Evolutionary conservation across 2,329 filamentous ascomycete genomes (phyloP).

Genomic region (Aureobasidium sp.): DNA sequence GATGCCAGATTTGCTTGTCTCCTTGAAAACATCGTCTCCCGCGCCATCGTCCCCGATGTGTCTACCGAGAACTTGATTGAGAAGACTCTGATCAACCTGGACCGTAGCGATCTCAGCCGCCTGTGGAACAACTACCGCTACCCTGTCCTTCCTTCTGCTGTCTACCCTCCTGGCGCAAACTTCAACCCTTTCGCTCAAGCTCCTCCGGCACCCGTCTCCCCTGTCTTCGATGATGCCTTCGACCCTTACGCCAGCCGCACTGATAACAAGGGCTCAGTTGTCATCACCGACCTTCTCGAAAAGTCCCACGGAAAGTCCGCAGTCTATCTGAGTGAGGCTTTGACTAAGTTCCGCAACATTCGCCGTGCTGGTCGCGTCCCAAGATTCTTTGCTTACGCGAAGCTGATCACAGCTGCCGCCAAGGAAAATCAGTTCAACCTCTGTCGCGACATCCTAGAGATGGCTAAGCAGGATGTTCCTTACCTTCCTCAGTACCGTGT

Average conservation of each 20-base stretch:
- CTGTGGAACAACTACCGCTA: conserved; percentile 54
- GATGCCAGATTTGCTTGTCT: conserved; percentile 54
- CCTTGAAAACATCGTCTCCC: conserved; percentile 48
- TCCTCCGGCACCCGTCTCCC: conserved; percentile 40
- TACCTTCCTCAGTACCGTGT: conserved; percentile 74
- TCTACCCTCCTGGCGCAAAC: conserved; percentile 37
- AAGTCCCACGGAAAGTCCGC: conserved; percentile 65
- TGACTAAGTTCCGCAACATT: conserved; percentile 84
- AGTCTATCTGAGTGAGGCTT: conserved; percentile 63
- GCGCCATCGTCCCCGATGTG: conserved; percentile 45
- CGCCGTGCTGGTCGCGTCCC: conserved; percentile 85
- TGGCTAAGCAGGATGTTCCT: conserved; percentile 84
- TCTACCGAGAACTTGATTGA: conserved; percentile 50
- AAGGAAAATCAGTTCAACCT: conserved; percentile 74
- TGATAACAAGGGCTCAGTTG: conserved; percentile 85
- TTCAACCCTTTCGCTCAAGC: conserved; percentile 38
- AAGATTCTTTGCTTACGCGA: conserved; percentile 93
- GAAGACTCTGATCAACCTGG: conserved; percentile 48
- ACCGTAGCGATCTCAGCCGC: conserved; percentile 37
- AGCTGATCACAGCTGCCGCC: conserved; percentile 86
- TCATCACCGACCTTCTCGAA: conserved; percentile 86
- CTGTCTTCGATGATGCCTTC: conserved; percentile 69
- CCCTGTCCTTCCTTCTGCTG: conserved; percentile 39
- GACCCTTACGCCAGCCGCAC: conserved; percentile 87
- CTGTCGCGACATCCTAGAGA: conserved; percentile 77